A percentile compares a stretch with the other conserved stretches of the same genome.
These are phyloP conservation scores for Calonectria honghensis DNA, from an alignment of 2,329 filamentous ascomycete genomes.

Conservation along the genomic window DNA sequence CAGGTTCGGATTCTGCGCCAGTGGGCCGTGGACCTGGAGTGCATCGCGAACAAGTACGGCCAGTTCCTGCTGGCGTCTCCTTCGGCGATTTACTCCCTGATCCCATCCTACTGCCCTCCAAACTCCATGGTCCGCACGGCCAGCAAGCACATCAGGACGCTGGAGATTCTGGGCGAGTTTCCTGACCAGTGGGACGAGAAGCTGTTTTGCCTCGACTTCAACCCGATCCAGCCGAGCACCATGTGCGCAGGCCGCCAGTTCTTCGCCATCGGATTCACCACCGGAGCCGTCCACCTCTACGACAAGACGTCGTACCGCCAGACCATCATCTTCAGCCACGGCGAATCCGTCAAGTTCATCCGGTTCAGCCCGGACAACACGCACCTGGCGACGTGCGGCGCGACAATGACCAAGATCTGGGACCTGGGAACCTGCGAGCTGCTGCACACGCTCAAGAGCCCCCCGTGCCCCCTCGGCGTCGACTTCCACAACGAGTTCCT, in stretches of 20 bases:
- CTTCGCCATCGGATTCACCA: conserved; percentile 53
- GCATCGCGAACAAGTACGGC: conserved; percentile 57
- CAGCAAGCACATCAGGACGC: conserved; percentile 29
- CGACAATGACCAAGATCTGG: conserved; percentile 57
- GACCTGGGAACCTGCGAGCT: conserved; percentile 53
- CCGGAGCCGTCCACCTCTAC: conserved; percentile 53
- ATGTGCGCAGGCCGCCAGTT: conserved; percentile 54
- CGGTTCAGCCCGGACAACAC: conserved; percentile 53
- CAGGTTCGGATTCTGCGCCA: conserved; percentile 47
- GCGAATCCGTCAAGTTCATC: conserved; percentile 57
- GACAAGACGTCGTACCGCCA: conserved; percentile 54
- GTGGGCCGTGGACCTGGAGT: conserved; percentile 57
- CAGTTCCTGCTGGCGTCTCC: conserved; percentile 54
- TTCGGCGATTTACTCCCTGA: conserved; percentile 56
- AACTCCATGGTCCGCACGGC: conserved; percentile 52
- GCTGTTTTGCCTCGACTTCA: conserved; percentile 55
- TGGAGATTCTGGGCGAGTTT: conserved; percentile 51
- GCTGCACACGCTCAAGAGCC: conserved; percentile 52
- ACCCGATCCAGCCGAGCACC: conserved; percentile 49
- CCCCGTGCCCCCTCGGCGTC: conserved; percentile 51
- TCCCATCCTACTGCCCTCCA: conserved; percentile 59
- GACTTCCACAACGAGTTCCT: conserved; percentile 54
- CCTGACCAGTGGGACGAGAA: conserved; percentile 58
- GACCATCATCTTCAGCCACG: conserved; percentile 53
- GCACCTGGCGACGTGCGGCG: conserved; percentile 57